A percentile compares a stretch with the other conserved stretches of the same genome.
phyloP scores from a whole-genome alignment of 2,329 filamentous ascomycete genomes.

The Botrytis medusae region DNA sequence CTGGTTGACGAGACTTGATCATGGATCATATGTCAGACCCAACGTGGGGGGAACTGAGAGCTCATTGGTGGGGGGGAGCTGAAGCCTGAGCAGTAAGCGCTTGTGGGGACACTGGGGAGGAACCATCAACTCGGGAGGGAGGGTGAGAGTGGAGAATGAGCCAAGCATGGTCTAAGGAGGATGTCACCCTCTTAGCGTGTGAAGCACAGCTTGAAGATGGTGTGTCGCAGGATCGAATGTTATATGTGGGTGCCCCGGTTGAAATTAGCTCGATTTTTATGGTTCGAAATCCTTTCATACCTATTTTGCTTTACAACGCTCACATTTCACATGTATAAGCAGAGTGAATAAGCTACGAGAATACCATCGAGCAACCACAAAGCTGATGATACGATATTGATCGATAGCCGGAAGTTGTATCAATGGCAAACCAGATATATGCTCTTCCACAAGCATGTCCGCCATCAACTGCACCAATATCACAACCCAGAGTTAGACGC shows the following conservation, averaged over 20 bases:
- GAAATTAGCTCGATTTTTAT: neutral
- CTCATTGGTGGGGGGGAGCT: neutral
- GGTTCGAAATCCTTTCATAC: neutral
- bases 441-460: conserved; percentile 5
- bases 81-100: conserved; percentile 13
- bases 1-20: neutral
- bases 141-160: conserved; percentile 10
- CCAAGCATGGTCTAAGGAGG: neutral
- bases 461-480: neutral
- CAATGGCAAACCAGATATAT: conserved; percentile 13
- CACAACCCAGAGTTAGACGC: conserved; percentile 14
- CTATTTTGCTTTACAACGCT: neutral
- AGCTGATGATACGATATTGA: neutral
- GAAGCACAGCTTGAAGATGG: conserved; percentile 12
- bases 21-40: neutral
- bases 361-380: neutral
- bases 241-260: conserved; percentile 11
- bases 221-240: neutral
- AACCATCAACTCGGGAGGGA: conserved; percentile 16
- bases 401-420: neutral
- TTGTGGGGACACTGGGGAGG: conserved; percentile 8
- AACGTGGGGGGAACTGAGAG: neutral
- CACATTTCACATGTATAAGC: neutral
- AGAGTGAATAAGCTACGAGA: neutral
- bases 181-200: neutral